These are phyloP conservation scores for Trametes sp. DNA, from an alignment of 1,284 basidiomycete genomes.

Conservation along the genomic window DNA sequence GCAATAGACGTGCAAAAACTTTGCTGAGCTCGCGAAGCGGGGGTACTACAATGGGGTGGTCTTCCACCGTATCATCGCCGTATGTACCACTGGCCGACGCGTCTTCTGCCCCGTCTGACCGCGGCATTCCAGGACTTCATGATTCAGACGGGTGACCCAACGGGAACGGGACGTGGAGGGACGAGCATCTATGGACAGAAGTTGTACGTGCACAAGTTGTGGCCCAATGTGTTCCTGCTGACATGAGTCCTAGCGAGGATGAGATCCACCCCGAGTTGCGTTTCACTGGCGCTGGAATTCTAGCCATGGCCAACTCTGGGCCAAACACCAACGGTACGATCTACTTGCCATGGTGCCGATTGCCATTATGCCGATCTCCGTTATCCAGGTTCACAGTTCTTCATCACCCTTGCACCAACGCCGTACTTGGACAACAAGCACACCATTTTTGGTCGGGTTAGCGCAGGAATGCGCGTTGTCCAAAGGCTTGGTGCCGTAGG, in stretches of 20 bases:
- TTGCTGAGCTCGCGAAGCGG: constrained; percentile 83
- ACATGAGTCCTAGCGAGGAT: constrained; percentile 64
- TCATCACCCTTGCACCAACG: constrained; percentile 89
- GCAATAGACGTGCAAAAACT: constrained; percentile 91
- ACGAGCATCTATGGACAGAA: constrained; percentile 93
- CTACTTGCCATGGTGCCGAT: neutral
- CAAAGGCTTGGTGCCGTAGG: constrained; percentile 84
- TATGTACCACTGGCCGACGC: constrained; percentile 47
- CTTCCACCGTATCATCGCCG: constrained; percentile 90
- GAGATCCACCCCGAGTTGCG: constrained; percentile 88
- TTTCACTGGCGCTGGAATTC: constrained; percentile 95
- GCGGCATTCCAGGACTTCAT: constrained; percentile 79
- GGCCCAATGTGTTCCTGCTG: neutral
- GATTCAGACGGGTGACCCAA: constrained; percentile 95
- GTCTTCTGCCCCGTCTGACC: constrained; percentile 4
- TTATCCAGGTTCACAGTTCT: constrained; percentile 90
- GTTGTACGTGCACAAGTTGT: constrained; percentile 63
- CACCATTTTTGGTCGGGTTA: constrained; percentile 92
- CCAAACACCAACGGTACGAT: constrained; percentile 89
- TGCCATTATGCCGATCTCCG: constrained; percentile 17
- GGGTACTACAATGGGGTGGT: constrained; percentile 88
- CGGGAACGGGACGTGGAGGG: constrained; percentile 93
- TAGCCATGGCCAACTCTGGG: constrained; percentile 96
- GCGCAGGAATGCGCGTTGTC: constrained; percentile 86
- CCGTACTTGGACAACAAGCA: constrained; percentile 95